Evolutionary conservation across 148 eudicot genomes (phyloP), one percentile per base, ranked within the genome.

Genomic region (Mesembryanthemum crystallinum): DNA sequence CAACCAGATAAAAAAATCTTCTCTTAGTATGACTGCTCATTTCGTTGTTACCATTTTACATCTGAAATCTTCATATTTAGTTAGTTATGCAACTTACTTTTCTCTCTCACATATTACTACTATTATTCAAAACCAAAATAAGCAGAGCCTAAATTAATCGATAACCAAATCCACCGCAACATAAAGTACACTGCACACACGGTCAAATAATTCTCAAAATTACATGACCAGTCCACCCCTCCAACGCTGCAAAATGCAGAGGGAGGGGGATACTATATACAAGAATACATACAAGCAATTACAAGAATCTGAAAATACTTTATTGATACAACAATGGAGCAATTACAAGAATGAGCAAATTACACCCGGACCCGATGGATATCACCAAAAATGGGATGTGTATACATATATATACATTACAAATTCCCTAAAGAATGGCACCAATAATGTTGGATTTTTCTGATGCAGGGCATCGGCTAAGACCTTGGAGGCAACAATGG

Each of bases 401-500:
- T 51, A 21, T 72, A 67, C 64, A 73, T 1, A 29, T 45, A 45
- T 35, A 45, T 13, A 45, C 49, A 45, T 45, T 45, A 45, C 30
- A 28, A 55, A 47, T 35, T 30, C 55, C 67, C 12, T 3, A 72
- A 77, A 80, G 79, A 76, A 77, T 77, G 78, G 29, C 54, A 7
- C 35, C 28, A n/a, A 21, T 28, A 14, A 27, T 64, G 15, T 24
- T 29, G 28, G 45, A 32, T 43, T 17, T 43, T 17, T 39, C 25
- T 10, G 67, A 67, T 67, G 59, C 47, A 37, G 55, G 29, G 35
- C 6, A 60, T n/a, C 32, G 30, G 64, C 77, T 72, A 85, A 20
- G 89, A 55, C 77, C 85, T 85, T 74, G 81, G 76, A 18, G 85
- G 82, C 84, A 95, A 76, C 71, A 91, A 75, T 73, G 96, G 99